Conservation (phyloP, 169 alveolate species). For the Plasmodium adleri region DNA sequence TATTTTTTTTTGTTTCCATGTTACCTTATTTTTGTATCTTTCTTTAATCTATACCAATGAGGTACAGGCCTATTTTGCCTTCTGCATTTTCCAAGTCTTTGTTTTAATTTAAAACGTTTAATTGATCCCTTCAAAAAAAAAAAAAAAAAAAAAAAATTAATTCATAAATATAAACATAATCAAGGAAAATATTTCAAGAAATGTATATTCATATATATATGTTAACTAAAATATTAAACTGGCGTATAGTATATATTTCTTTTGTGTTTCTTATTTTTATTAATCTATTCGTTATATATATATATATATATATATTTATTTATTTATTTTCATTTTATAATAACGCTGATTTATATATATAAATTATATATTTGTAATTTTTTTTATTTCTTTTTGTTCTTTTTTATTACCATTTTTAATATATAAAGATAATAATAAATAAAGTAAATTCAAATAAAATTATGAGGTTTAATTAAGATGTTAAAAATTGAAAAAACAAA, state of each 20-base stretch:
- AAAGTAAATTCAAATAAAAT: too few relatives aligned
- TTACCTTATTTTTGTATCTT: constrained; percentile 94
- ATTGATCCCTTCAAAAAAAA: constrained; percentile 90
- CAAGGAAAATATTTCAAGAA: not conserved
- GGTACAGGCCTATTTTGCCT: constrained; percentile 97
- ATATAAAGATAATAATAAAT: too few relatives aligned
- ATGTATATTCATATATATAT: constrained; percentile 5
- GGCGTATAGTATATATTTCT: too few relatives aligned
- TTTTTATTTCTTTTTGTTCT: too few relatives aligned
- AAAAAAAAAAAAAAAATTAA: constrained; percentile 15
- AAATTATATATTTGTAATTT: too few relatives aligned
- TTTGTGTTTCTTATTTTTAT: too few relatives aligned
- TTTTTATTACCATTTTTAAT: too few relatives aligned
- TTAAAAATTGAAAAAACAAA: too few relatives aligned
- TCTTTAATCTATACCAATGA: constrained; percentile 96
- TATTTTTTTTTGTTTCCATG: not conserved
- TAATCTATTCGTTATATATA: not conserved
- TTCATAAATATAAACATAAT: not conserved
- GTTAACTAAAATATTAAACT: too few relatives aligned
- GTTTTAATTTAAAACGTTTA: constrained; percentile 93
- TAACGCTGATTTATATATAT: too few relatives aligned
- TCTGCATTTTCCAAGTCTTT: constrained; percentile 94
- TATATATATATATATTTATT: not conserved
- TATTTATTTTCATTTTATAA: too few relatives aligned
- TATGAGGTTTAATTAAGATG: too few relatives aligned